Percentiles rank a stretch among this genome's conserved stretches.
These are phyloP conservation scores for Thielaviopsis punctulata DNA, from an alignment of 2,329 filamentous ascomycete genomes.

Conservation along the genomic window DNA sequence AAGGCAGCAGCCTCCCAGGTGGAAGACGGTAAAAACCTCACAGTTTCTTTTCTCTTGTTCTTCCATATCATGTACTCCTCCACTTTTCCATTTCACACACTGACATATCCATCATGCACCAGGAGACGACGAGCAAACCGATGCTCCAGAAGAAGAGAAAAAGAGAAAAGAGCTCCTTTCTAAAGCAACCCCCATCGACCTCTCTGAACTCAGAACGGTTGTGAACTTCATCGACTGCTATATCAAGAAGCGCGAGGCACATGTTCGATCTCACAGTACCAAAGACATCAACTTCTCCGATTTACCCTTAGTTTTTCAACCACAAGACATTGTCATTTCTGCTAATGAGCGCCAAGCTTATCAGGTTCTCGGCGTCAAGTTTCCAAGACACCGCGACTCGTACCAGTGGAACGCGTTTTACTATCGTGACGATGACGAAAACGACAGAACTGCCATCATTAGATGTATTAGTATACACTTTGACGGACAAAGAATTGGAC, in stretches of 20 bases:
- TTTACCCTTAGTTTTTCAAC: constrained; percentile 18
- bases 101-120: too few species aligned
- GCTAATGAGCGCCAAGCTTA: constrained; percentile 15
- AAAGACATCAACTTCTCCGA: constrained; percentile 14
- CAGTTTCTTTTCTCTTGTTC: too few species aligned
- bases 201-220: neutral
- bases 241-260: neutral
- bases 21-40: too few species aligned
- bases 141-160: neutral
- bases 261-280: neutral
- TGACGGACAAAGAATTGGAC: constrained; percentile 18
- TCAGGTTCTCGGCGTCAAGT: constrained; percentile 13
- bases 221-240: neutral
- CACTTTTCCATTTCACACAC: too few species aligned
- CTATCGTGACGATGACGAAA: constrained; percentile 1
- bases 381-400: constrained; percentile 4
- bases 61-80: too few species aligned
- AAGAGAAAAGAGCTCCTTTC: neutral
- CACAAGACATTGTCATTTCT: constrained; percentile 15
- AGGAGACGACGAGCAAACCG: neutral
- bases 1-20: too few species aligned
- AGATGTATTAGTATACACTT: constrained; percentile 18
- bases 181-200: neutral
- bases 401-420: neutral
- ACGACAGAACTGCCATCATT: constrained; percentile 3